phyloP scores from a whole-genome alignment of 257 asterid genomes.

The Nicotiana benthamiana region DNA sequence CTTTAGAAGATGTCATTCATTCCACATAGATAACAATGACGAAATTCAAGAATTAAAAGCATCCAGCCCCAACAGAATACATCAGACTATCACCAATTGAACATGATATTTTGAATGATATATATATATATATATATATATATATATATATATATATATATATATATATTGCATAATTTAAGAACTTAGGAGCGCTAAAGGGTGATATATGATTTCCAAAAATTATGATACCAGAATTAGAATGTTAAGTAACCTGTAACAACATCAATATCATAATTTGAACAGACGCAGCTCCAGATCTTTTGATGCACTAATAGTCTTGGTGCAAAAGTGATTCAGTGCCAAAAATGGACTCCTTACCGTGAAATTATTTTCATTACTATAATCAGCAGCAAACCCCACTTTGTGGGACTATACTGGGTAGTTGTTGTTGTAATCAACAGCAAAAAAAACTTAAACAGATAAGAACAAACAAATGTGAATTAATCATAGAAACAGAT shows the following conservation, averaged over 20 bases:
- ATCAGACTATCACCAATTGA: background rate
- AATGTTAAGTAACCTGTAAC: too few species aligned
- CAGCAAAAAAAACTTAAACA: too few species aligned
- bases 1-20: background rate
- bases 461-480: too few species aligned
- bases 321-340: too few species aligned
- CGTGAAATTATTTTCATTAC: too few species aligned
- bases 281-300: too few species aligned
- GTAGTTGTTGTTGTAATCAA: too few species aligned
- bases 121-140: background rate
- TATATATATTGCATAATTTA: background rate
- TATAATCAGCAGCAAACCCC: too few species aligned
- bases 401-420: too few species aligned
- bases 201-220: background rate
- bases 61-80: background rate
- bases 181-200: background rate
- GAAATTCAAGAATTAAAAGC: background rate
- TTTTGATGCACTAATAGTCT: too few species aligned
- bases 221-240: background rate
- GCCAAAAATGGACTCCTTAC: too few species aligned
- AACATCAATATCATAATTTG: too few species aligned
- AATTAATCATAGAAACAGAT: background rate
- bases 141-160: background rate
- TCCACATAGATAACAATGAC: background rate
- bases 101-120: background rate